Percentiles rank a stretch among this genome's conserved stretches.
These are phyloP conservation scores for Dissophora globulifera DNA, from an alignment of 192 early-diverging fungal species.

Conservation along the genomic window DNA sequence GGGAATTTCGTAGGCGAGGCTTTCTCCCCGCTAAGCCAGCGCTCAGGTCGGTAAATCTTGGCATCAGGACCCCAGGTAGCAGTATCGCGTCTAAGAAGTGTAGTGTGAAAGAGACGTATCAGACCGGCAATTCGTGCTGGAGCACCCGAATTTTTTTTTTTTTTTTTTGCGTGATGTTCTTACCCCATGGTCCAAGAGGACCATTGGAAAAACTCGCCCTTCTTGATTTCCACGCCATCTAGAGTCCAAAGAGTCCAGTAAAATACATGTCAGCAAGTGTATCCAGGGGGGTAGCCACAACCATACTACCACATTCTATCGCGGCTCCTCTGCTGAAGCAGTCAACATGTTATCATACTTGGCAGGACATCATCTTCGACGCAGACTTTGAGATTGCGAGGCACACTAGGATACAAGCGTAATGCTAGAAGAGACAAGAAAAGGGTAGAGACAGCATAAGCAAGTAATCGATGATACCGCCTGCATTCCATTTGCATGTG, in stretches of 20 bases:
- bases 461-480: no score
- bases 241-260: neutral
- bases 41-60: conserved; percentile 54
- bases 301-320: no score
- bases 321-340: no score
- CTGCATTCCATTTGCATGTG: no score
- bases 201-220: conserved; percentile 60
- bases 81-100: conserved; percentile 37
- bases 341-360: no score
- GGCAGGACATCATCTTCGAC: conserved; percentile 62
- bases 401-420: conserved; percentile 61
- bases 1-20: conserved; percentile 56
- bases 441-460: neutral
- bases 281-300: no score
- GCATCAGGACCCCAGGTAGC: conserved; percentile 61
- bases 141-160: no score
- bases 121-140: no score
- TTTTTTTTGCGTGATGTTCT: conserved; percentile 50
- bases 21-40: conserved; percentile 55
- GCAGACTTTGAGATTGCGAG: conserved; percentile 60
- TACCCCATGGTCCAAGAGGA: conserved; percentile 63
- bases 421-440: conserved; percentile 56
- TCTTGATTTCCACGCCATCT: conserved; percentile 59
- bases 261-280: no score
- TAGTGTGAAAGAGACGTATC: neutral